Conservation (phyloP, 306 rosid genomes). For the Quercus agrifolia region DNA sequence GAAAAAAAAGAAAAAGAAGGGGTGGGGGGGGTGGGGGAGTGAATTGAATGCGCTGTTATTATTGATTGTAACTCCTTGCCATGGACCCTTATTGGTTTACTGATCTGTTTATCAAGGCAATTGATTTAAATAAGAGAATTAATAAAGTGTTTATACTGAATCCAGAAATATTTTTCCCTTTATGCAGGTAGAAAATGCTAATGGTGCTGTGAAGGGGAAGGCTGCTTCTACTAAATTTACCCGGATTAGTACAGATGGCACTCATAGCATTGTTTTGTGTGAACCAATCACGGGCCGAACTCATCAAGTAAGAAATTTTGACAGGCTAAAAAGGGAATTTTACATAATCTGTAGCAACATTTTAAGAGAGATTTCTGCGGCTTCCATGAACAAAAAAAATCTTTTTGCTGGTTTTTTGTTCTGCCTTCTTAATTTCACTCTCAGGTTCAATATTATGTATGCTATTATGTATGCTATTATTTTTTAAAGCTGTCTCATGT, state of each 20-base stretch:
- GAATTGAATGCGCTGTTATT: neutral
- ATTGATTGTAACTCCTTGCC: neutral
- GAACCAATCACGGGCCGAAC: slow-evolving; percentile 87
- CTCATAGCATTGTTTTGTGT: slow-evolving; percentile 69
- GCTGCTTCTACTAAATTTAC: slow-evolving; percentile 70
- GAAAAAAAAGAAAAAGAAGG: neutral
- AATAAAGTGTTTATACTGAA: slow-evolving; percentile 8
- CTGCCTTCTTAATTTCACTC: neutral
- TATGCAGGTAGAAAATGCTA: slow-evolving; percentile 45
- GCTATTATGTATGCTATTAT: too few relatives aligned
- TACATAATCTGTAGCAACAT: neutral
- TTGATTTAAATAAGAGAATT: neutral
- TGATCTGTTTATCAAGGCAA: neutral
- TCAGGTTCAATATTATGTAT: neutral
- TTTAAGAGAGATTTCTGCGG: neutral
- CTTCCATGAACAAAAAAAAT: neutral
- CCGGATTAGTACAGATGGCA: slow-evolving; percentile 58
- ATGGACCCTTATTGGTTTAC: neutral
- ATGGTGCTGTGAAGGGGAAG: slow-evolving; percentile 54
- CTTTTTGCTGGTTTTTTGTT: neutral
- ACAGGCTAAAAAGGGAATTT: neutral
- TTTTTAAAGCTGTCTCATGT: neutral
- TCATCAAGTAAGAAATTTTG: slow-evolving; percentile 59
- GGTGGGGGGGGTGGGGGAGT: too few relatives aligned
- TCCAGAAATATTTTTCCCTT: slow-evolving; percentile 18